Evolutionary conservation across 1,284 basidiomycete species (phyloP).

Genomic region (Ustilago lituana): DNA sequence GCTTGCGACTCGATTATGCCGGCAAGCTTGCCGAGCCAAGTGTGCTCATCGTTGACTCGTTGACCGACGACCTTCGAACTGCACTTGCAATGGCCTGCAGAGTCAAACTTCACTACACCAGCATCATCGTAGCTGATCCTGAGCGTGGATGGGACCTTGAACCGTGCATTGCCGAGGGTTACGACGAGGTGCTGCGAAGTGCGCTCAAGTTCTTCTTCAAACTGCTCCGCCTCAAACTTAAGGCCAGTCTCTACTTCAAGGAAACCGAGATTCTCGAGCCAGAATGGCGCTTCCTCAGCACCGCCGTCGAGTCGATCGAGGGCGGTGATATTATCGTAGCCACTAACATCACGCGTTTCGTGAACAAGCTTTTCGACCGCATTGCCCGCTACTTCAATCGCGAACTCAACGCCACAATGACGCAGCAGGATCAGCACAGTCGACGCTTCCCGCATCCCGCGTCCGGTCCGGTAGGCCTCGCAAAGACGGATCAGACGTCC

Average conservation of each 20-base stretch:
- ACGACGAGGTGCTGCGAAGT: slow-evolving; percentile 87
- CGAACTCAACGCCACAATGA: slow-evolving; percentile 81
- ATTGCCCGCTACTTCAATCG: slow-evolving; percentile 91
- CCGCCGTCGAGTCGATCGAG: slow-evolving; percentile 86
- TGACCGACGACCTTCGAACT: slow-evolving; percentile 91
- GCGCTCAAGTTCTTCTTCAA: slow-evolving; percentile 91
- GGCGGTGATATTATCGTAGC: slow-evolving; percentile 92
- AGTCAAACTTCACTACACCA: slow-evolving; percentile 92
- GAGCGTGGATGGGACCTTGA: slow-evolving; percentile 88
- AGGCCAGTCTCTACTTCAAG: slow-evolving; percentile 95
- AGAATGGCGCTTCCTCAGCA: slow-evolving; percentile 94
- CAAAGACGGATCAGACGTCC: slow-evolving; percentile 22
- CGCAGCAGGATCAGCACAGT: slow-evolving; percentile 33
- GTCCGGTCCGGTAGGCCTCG: slow-evolving; percentile 33
- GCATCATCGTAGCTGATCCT: slow-evolving; percentile 83
- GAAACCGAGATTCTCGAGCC: slow-evolving; percentile 96
- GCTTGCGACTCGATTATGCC: slow-evolving; percentile 88
- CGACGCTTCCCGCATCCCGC: slow-evolving; percentile 31
- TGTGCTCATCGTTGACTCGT: slow-evolving; percentile 87
- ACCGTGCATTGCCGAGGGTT: slow-evolving; percentile 85
- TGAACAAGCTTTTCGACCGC: slow-evolving; percentile 72
- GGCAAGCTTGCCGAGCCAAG: slow-evolving; percentile 85
- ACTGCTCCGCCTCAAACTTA: slow-evolving; percentile 93
- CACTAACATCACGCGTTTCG: slow-evolving; percentile 61
- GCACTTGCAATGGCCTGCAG: slow-evolving; percentile 92